Conservation (phyloP, 441 rosid genomes). For the Flueggea neowawraea region DNA sequence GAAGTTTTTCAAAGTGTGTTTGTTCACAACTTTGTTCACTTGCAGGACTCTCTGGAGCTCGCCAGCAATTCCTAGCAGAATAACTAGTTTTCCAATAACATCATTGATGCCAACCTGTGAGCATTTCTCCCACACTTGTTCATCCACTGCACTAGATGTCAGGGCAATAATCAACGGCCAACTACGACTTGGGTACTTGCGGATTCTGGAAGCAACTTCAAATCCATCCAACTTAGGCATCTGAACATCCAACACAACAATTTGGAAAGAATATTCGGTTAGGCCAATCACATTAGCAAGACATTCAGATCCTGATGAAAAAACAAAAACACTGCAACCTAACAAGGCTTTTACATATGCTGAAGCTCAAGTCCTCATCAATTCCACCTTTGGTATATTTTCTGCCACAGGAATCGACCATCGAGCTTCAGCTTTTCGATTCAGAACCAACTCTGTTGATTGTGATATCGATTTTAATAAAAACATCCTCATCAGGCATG, state of each 20-base stretch:
- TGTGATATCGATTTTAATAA: slow-evolving; percentile 65
- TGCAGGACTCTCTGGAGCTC: slow-evolving; percentile 67
- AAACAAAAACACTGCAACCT: slow-evolving; percentile 64
- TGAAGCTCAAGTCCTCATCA: slow-evolving; percentile 77
- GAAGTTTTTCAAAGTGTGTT: too few species aligned
- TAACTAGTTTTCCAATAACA: slow-evolving; percentile 65
- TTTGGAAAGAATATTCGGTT: slow-evolving; percentile 43
- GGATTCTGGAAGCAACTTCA: slow-evolving; percentile 71
- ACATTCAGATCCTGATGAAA: slow-evolving; percentile 74
- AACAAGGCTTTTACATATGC: slow-evolving; percentile 86
- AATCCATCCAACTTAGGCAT: slow-evolving; percentile 75
- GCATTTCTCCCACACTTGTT: slow-evolving; percentile 62
- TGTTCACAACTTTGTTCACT: slow-evolving; percentile 52
- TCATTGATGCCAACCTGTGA: slow-evolving; percentile 70
- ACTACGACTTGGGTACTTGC: slow-evolving; percentile 49
- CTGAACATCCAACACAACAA: slow-evolving; percentile 76
- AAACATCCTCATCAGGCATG: slow-evolving; percentile 55
- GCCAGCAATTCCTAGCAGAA: slow-evolving; percentile 55
- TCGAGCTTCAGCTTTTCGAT: slow-evolving; percentile 40
- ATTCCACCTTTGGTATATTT: slow-evolving; percentile 42
- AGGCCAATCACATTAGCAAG: slow-evolving; percentile 44
- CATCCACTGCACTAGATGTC: slow-evolving; percentile 52
- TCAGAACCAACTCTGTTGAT: slow-evolving; percentile 30
- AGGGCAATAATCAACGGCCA: slow-evolving; percentile 73
- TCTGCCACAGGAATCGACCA: slow-evolving; percentile 34